A percentile compares a stretch with the other conserved stretches of the same genome.
Conservation (phyloP, 257 asterid genomes). For the Gardenia jasminoides region DNA sequence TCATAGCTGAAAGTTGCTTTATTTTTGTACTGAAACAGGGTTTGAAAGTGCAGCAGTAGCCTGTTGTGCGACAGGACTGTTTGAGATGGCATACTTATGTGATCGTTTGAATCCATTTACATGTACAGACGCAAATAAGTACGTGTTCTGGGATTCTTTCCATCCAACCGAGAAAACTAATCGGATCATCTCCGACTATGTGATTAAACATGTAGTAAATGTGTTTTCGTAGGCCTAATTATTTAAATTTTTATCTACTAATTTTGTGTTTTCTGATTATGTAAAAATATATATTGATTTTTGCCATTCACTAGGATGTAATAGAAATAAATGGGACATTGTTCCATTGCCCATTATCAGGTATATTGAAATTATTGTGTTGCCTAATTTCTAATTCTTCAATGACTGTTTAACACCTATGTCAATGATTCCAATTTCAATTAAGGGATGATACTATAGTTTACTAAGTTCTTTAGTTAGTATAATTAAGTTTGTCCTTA, state of each 20-base stretch:
- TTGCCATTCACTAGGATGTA: neutral
- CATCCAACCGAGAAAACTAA: conserved; percentile 80
- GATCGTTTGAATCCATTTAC: conserved; percentile 70
- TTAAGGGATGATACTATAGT: no score
- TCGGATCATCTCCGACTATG: conserved; percentile 43
- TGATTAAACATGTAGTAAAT: conserved; percentile 40
- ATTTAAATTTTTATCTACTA: no score
- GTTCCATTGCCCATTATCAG: no score
- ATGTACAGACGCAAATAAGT: conserved; percentile 75
- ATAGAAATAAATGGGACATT: no score
- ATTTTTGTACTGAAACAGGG: conserved; percentile 36
- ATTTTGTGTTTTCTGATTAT: neutral
- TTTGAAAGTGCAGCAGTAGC: conserved; percentile 67
- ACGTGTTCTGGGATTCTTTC: conserved; percentile 87
- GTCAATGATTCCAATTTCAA: no score
- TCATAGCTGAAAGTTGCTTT: neutral
- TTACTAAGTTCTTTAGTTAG: no score
- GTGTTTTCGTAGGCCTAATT: conserved; percentile 28
- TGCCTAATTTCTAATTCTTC: no score
- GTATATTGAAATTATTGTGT: no score
- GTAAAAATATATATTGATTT: neutral
- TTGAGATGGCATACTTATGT: conserved; percentile 85
- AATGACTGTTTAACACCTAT: no score
- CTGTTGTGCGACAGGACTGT: conserved; percentile 85
- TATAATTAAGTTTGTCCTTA: no score